phyloP scores from a whole-genome alignment of 2,329 filamentous ascomycete species.

The Sporothrix curviconia region DNA sequence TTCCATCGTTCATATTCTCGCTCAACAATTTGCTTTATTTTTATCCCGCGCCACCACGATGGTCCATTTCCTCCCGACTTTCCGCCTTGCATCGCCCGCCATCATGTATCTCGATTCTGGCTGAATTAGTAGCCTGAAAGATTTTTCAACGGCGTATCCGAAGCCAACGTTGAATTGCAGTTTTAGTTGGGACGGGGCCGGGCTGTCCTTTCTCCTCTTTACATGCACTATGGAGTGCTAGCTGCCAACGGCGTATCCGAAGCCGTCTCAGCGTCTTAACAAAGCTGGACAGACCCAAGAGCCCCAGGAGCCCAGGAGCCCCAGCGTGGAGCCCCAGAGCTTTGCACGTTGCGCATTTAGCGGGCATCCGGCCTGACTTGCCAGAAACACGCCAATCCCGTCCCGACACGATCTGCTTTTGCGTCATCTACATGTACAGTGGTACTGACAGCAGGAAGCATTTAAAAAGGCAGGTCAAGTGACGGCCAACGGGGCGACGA shows the following conservation, averaged over 20 bases:
- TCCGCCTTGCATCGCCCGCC: not conserved
- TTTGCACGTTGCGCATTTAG: not conserved
- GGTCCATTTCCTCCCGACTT: not conserved
- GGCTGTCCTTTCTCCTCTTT: not conserved
- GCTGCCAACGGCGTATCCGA: not conserved
- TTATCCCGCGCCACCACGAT: not conserved
- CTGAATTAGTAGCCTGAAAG: slow-evolving; percentile 12
- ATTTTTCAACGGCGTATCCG: slow-evolving; percentile 10
- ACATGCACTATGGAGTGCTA: not conserved
- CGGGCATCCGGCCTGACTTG: not conserved
- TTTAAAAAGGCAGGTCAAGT: too few species aligned
- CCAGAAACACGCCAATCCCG: not conserved
- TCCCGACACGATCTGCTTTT: not conserved
- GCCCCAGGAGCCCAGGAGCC: too few species aligned
- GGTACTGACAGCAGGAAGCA: too few species aligned
- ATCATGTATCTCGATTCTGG: slow-evolving; percentile 8
- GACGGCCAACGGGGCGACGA: too few species aligned
- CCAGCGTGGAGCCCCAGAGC: too few species aligned
- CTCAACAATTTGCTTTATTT: not conserved
- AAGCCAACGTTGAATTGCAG: not conserved
- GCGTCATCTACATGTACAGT: not conserved
- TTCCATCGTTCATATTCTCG: too few species aligned
- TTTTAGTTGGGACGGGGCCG: slow-evolving; percentile 1
- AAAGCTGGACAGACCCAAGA: too few species aligned
- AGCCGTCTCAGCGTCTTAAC: too few species aligned